Conservation (phyloP, 1,284 basidiomycete genomes). For the Leccinum variabile region DNA sequence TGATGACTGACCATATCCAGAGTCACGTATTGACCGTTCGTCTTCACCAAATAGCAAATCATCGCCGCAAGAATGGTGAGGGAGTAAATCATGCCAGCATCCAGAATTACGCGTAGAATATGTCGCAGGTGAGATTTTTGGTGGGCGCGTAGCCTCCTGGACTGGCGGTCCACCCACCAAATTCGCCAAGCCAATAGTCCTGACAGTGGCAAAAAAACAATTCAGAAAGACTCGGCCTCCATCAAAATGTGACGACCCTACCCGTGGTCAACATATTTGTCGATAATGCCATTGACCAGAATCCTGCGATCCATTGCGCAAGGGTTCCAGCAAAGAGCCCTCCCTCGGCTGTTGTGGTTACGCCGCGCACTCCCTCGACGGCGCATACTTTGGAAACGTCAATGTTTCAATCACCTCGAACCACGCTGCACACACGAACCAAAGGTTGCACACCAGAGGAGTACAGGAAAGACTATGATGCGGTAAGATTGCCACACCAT, state of each 20-base stretch:
- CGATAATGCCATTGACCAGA: constrained; percentile 2
- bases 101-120: neutral
- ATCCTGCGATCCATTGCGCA: neutral
- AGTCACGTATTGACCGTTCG: constrained; percentile 3
- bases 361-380: neutral
- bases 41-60: neutral
- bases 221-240: neutral
- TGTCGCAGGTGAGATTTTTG: neutral
- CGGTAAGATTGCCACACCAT: neutral
- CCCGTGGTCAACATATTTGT: neutral
- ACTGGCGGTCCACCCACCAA: constrained; percentile 1
- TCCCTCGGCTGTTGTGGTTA: neutral
- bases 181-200: constrained; percentile 1
- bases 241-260: neutral
- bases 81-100: constrained; percentile 4
- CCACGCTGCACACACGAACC: neutral
- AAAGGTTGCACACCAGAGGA: neutral
- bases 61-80: neutral
- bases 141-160: neutral
- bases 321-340: neutral
- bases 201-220: neutral
- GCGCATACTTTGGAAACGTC: neutral
- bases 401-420: neutral
- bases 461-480: neutral
- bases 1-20: constrained; percentile 1